Percentiles rank a stretch among this genome's conserved stretches.
Evolutionary conservation across 768 basidiomycete species (phyloP).

Genomic region (Gelatoporia subvermispora): DNA sequence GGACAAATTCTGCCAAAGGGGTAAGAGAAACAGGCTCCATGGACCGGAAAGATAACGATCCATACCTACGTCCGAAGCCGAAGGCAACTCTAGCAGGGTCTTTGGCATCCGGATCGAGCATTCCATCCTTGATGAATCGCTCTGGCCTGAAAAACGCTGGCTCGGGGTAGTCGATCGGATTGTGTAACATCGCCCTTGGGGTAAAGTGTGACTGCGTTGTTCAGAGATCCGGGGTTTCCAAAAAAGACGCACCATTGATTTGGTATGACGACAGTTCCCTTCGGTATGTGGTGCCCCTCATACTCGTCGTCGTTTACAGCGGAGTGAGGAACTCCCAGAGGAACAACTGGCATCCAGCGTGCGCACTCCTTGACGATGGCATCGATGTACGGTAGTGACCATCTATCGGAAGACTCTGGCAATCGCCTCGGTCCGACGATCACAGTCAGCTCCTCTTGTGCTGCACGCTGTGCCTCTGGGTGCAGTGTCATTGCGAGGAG

Average conservation of each 20-base stretch:
- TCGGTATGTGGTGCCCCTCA: conserved; percentile 1
- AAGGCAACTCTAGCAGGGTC: conserved; percentile 29
- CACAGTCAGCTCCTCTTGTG: conserved; percentile 55
- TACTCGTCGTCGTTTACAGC: background rate
- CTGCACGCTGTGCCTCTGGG: conserved; percentile 29
- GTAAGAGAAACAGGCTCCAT: background rate
- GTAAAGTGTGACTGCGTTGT: background rate
- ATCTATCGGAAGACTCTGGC: conserved; percentile 48
- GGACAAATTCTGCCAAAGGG: conserved; percentile 17
- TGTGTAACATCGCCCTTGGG: conserved; percentile 34
- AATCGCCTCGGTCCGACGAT: conserved; percentile 49
- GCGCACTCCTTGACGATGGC: conserved; percentile 18
- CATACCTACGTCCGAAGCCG: conserved; percentile 28
- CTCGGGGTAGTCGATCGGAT: conserved; percentile 29
- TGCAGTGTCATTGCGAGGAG: background rate
- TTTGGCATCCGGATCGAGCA: conserved; percentile 25
- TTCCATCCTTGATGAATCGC: conserved; percentile 33
- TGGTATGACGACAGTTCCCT: conserved; percentile 1
- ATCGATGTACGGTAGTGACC: conserved; percentile 42
- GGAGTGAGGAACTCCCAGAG: background rate
- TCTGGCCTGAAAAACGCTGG: conserved; percentile 34
- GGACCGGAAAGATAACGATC: background rate
- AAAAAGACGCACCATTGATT: conserved; percentile 1
- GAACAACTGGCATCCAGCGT: background rate
- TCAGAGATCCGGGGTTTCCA: background rate